A percentile compares a stretch with the other conserved stretches of the same genome.
Conservation (phyloP, 2,329 filamentous ascomycete genomes). For the Trichophyton rubrum region DNA sequence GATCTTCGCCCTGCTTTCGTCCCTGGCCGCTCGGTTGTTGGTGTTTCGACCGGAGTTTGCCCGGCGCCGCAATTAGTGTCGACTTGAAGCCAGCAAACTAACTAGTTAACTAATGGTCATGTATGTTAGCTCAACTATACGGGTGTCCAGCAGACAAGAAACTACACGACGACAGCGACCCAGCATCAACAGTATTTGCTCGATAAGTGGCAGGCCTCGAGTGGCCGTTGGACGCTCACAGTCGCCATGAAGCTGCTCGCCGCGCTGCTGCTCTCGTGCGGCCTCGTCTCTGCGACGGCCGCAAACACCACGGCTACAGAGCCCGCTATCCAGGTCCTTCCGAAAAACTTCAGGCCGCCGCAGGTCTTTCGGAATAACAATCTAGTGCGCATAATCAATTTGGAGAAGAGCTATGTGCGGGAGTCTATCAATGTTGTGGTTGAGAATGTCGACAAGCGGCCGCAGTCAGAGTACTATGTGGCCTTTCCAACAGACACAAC, state of each 20-base stretch:
- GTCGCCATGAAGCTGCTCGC: conserved; percentile 31
- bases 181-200: background rate
- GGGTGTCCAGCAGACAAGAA: too few species aligned
- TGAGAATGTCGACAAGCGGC: conserved; percentile 66
- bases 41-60: background rate
- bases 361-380: conserved; percentile 92
- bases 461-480: conserved; percentile 83
- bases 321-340: conserved; percentile 25
- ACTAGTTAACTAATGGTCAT: too few species aligned
- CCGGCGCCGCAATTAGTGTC: background rate
- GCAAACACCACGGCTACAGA: conserved; percentile 19
- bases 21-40: background rate
- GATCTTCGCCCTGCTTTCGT: background rate
- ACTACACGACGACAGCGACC: background rate
- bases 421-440: conserved; percentile 91
- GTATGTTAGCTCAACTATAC: too few species aligned
- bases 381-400: conserved; percentile 73
- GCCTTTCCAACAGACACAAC: conserved; percentile 70
- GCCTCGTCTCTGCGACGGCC: conserved; percentile 17
- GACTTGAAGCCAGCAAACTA: background rate
- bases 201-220: background rate
- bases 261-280: conserved; percentile 24
- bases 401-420: conserved; percentile 84
- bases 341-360: conserved; percentile 59
- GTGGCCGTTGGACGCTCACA: conserved; percentile 3